Percentiles rank a stretch among this genome's conserved stretches.
Evolutionary conservation across 768 basidiomycete species (phyloP).

Genomic region (Tricholoma sp.): DNA sequence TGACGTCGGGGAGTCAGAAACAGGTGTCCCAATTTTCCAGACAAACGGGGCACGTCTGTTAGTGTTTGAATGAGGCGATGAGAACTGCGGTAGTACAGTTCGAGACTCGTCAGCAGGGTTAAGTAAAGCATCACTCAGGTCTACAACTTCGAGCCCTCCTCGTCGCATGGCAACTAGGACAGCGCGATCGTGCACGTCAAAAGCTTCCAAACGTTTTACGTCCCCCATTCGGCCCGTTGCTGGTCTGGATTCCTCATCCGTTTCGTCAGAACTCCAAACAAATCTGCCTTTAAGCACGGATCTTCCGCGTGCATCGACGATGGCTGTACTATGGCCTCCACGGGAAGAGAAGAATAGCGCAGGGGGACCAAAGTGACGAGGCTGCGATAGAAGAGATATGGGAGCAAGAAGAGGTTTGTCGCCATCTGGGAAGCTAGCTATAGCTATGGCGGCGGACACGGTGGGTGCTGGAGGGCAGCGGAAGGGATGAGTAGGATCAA

Average conservation of each 20-base stretch:
- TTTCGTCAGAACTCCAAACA: slow-evolving; percentile 70
- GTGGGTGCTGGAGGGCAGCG: slow-evolving; percentile 40
- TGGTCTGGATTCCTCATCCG: slow-evolving; percentile 36
- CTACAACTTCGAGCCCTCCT: slow-evolving; percentile 79
- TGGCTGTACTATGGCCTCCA: slow-evolving; percentile 85
- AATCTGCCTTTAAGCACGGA: slow-evolving; percentile 81
- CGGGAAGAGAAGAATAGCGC: slow-evolving; percentile 84
- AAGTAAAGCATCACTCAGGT: slow-evolving; percentile 73
- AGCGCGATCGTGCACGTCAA: slow-evolving; percentile 70
- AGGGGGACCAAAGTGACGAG: slow-evolving; percentile 81
- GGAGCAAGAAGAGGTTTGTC: slow-evolving; percentile 64
- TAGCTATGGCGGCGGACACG: slow-evolving; percentile 15
- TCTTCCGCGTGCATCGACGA: slow-evolving; percentile 81
- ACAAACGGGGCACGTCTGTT: slow-evolving; percentile 73
- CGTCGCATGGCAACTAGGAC: slow-evolving; percentile 84
- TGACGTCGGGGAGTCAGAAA: slow-evolving; percentile 37
- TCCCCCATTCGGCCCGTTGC: slow-evolving; percentile 62
- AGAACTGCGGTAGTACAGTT: slow-evolving; percentile 65
- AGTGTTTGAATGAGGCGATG: slow-evolving; percentile 51
- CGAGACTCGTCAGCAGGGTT: slow-evolving; percentile 80
- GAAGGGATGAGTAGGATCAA: slow-evolving; percentile 83
- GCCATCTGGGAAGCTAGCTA: slow-evolving; percentile 12
- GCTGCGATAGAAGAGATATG: slow-evolving; percentile 73
- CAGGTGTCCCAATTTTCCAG: slow-evolving; percentile 78
- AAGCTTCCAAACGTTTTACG: slow-evolving; percentile 77